Conservation (phyloP, 345 rosid genomes). For the Adansonia digitata region DNA sequence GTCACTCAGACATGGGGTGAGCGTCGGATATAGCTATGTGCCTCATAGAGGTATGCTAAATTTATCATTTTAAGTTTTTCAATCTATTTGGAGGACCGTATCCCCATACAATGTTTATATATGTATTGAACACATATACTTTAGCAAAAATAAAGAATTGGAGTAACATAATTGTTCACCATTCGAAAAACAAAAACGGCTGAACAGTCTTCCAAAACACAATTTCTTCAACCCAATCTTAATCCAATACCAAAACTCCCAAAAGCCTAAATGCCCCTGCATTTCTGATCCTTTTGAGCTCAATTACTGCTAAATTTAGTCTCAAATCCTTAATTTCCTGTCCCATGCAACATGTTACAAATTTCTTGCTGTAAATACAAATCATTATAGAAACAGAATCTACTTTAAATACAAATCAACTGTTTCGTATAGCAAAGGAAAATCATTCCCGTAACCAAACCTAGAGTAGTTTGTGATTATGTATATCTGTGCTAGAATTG, state of each 20-base stretch:
- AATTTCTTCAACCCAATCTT: background rate
- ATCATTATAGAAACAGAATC: too few species aligned
- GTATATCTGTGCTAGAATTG: background rate
- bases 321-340: background rate
- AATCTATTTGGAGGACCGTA: too few species aligned
- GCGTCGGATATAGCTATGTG: too few species aligned
- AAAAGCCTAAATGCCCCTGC: background rate
- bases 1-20: too few species aligned
- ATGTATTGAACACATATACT: too few species aligned
- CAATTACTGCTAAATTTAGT: background rate
- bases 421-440: background rate
- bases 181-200: background rate
- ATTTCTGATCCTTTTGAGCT: background rate
- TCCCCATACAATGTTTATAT: too few species aligned
- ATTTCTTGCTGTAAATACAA: too few species aligned
- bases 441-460: background rate
- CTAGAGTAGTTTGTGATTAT: background rate
- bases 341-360: background rate
- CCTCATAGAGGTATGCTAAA: too few species aligned
- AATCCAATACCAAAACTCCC: background rate
- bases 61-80: too few species aligned
- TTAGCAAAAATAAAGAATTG: too few species aligned
- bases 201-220: background rate
- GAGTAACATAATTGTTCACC: background rate
- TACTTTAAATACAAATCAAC: too few species aligned